A percentile compares a stretch with the other conserved stretches of the same genome.
Evolutionary conservation across 129 eudicot species (phyloP).

Genomic region (Artemisia annua): DNA sequence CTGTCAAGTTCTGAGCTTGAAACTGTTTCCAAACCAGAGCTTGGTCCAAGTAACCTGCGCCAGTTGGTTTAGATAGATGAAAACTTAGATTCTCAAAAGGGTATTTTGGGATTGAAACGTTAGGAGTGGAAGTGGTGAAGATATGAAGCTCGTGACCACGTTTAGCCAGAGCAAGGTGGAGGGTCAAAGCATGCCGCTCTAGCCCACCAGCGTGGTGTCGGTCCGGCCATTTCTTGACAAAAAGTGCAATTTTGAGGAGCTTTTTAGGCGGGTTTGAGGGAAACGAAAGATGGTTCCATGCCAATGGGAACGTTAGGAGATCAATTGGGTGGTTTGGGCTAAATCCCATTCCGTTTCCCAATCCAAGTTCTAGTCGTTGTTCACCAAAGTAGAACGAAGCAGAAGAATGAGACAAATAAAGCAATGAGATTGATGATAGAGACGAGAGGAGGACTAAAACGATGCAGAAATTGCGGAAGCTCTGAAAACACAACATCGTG

Average conservation of each 20-base stretch:
- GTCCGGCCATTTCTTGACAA: constrained; percentile 78
- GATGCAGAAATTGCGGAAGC: constrained; percentile 47
- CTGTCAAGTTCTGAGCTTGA: constrained; percentile 43
- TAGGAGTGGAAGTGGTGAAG: constrained; percentile 59
- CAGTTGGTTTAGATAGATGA: constrained; percentile 59
- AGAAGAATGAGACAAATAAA: constrained; percentile 49
- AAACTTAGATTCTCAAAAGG: constrained; percentile 42
- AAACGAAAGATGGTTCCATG: constrained; percentile 68
- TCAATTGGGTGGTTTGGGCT: constrained; percentile 30
- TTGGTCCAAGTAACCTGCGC: constrained; percentile 64
- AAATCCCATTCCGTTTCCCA: neutral
- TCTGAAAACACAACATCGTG: constrained; percentile 31
- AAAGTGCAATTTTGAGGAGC: constrained; percentile 70
- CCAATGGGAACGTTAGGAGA: constrained; percentile 42
- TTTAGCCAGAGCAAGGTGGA: constrained; percentile 63
- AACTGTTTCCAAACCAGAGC: constrained; percentile 62
- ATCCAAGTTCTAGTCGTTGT: constrained; percentile 8
- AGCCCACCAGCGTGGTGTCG: constrained; percentile 65
- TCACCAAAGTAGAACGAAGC: constrained; percentile 26
- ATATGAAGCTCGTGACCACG: constrained; percentile 74
- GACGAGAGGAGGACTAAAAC: constrained; percentile 40
- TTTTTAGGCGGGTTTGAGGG: constrained; percentile 48
- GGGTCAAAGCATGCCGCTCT: constrained; percentile 71
- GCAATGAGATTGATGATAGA: constrained; percentile 47
- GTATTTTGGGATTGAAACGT: constrained; percentile 46